Conservation (phyloP, 2,329 filamentous ascomycete genomes). For the Aureobasidium mangrovei region DNA sequence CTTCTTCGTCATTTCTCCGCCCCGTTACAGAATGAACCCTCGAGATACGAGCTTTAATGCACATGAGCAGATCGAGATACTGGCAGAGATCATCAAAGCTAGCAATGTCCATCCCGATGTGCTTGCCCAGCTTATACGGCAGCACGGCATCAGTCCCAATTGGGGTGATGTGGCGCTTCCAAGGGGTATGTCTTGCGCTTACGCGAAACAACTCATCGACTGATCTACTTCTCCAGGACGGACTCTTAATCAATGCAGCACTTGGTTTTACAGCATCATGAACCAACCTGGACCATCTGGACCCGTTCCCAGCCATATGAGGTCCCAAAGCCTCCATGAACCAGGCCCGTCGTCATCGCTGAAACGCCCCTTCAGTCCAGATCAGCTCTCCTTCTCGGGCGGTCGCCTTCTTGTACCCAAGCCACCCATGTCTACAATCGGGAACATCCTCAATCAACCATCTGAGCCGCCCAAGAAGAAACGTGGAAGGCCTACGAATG, state of each 20-base stretch:
- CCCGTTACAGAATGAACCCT: constrained; percentile 13
- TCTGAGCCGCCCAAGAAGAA: constrained; percentile 33
- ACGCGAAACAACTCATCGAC: neutral
- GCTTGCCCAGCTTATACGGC: constrained; percentile 37
- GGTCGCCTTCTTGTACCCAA: constrained; percentile 39
- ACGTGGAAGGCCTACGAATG: constrained; percentile 40
- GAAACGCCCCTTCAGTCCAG: constrained; percentile 24
- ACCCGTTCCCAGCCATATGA: constrained; percentile 7
- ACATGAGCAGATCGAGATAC: constrained; percentile 30
- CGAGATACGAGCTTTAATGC: constrained; percentile 8
- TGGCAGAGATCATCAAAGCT: constrained; percentile 45
- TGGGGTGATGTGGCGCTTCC: constrained; percentile 44
- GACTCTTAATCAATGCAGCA: constrained; percentile 26
- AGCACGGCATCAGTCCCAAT: constrained; percentile 35
- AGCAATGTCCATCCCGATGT: constrained; percentile 35
- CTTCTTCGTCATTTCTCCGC: constrained; percentile 8
- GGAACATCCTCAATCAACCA: constrained; percentile 1
- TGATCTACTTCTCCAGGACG: constrained; percentile 23
- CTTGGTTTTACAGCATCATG: constrained; percentile 19
- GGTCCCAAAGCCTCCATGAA: constrained; percentile 15
- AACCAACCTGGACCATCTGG: constrained; percentile 4
- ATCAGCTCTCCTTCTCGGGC: constrained; percentile 22
- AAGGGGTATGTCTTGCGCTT: constrained; percentile 32
- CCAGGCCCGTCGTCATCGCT: neutral
- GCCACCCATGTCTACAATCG: constrained; percentile 20